Conservation (phyloP, 176 grass and related monocot species). For the Avena sativa region DNA sequence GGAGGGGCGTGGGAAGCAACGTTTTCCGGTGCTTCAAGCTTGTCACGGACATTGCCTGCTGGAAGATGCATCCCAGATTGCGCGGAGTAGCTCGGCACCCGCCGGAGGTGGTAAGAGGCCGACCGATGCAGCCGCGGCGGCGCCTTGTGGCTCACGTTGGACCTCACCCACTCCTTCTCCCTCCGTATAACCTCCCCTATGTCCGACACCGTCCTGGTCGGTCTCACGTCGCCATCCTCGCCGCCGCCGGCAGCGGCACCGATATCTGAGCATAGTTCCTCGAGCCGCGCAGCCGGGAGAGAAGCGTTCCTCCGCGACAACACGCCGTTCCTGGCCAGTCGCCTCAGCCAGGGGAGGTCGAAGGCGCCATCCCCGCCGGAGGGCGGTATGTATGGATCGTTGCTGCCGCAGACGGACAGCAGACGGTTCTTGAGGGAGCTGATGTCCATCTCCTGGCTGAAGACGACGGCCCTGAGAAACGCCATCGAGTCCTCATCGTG, state of each 20-base stretch:
- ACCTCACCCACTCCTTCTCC: slow-evolving; percentile 36
- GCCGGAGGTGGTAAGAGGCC: slow-evolving; percentile 41
- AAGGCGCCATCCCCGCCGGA: background rate
- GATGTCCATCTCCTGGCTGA: slow-evolving; percentile 82
- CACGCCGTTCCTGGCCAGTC: slow-evolving; percentile 28
- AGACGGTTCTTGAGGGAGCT: slow-evolving; percentile 74
- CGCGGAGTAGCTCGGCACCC: slow-evolving; percentile 28
- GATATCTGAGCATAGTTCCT: slow-evolving; percentile 51
- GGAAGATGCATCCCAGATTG: background rate
- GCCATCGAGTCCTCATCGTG: slow-evolving; percentile 76
- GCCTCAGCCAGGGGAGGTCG: slow-evolving; percentile 54
- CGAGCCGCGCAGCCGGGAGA: slow-evolving; percentile 30
- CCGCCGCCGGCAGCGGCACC: background rate
- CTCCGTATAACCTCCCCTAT: slow-evolving; percentile 36
- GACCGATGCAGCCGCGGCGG: slow-evolving; percentile 41
- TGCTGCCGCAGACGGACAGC: slow-evolving; percentile 55
- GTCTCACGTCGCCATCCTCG: background rate
- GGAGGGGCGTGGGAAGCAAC: slow-evolving; percentile 22
- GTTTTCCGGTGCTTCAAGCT: slow-evolving; percentile 28
- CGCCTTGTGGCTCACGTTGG: slow-evolving; percentile 23
- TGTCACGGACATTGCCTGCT: slow-evolving; percentile 3
- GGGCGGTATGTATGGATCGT: background rate
- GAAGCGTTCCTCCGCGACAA: slow-evolving; percentile 46
- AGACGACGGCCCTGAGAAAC: slow-evolving; percentile 72
- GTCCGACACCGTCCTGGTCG: slow-evolving; percentile 51